Percentiles rank a stretch among this genome's conserved stretches.
Evolutionary conservation across 1,139 yeast species (phyloP).

Genomic region (Magnusiomyces ingens): DNA sequence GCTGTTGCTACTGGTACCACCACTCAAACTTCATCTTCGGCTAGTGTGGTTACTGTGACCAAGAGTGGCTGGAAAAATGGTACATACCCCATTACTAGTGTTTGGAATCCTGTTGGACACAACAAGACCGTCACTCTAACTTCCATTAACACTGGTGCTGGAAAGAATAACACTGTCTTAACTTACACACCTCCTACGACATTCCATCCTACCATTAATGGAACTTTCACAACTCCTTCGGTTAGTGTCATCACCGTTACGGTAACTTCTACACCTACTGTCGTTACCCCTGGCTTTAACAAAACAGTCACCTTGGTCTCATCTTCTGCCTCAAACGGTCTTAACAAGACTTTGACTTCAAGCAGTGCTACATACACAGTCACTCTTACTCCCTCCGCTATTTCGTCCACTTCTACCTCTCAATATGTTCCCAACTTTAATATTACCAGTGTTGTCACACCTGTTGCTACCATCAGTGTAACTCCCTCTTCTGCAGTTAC

Average conservation of each 20-base stretch:
- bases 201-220: neutral
- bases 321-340: neutral
- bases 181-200: slow-evolving; percentile 8
- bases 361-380: neutral
- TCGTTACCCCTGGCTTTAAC: neutral
- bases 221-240: slow-evolving; percentile 5
- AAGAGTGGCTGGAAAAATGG: neutral
- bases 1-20: neutral
- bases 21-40: neutral
- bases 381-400: slow-evolving; percentile 1
- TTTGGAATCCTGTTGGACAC: neutral
- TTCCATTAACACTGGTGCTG: slow-evolving; percentile 2
- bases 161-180: neutral
- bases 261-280: neutral
- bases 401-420: neutral
- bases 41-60: neutral
- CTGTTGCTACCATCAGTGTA: neutral
- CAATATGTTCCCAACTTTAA: neutral
- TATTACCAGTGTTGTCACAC: neutral
- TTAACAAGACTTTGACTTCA: neutral
- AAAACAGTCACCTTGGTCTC: neutral
- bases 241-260: neutral
- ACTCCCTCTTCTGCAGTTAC: neutral
- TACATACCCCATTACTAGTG: neutral
- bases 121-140: neutral